Evolutionary conservation across 768 basidiomycete species (phyloP), one percentile per base, ranked within the genome.

Genomic region (Hemileccinum impolitum): DNA sequence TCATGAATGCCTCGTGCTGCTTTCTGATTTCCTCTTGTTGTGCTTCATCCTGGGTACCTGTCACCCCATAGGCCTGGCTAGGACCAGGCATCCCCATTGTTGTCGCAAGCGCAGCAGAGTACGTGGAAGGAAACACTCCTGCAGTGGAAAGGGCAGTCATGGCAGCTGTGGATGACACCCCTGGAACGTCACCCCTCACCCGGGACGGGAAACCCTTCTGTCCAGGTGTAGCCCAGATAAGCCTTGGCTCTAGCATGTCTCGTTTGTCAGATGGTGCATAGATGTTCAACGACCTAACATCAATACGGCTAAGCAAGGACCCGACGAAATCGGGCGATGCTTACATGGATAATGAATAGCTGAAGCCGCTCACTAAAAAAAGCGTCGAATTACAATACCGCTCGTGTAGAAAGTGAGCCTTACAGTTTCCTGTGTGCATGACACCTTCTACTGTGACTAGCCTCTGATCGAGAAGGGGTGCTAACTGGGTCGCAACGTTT

Each of bases 211-310:
- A 84, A 10, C 85, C 87, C 21, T 73, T 70, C 52, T 82, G 81
- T 14, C 75, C 71, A 9, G 87, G 85, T 3, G 85, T 90, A 2
- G 88, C 90, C 87, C 89, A 90, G 3, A 75, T 63, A 39, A 94
- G 73, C 45, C 69, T 68, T 2, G 85, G 81, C 57, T 91, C 88
- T 2, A 94, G 67, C 28, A 75, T 61, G 14, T 66, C 66, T 28
- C 86, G 73, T 56, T 76, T 81, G 46, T 85, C 81, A 1, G 80
- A 70, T 5, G 81, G 63, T 3, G 83, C 91, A 63, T 83, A 93
- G 10, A 93, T 84, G 41, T 80, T 81, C 42, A 92, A 64, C 0
- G 79, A 79, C 64, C 86, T 90, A 48, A 13, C 4, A 51, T 31
- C 30, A 25, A 38, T 43, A 34, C 19, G 5, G 18, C 34, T 55